Evolutionary conservation across 192 early-diverging fungal genomes (phyloP).

Genomic region (Oehlia diaphana): DNA sequence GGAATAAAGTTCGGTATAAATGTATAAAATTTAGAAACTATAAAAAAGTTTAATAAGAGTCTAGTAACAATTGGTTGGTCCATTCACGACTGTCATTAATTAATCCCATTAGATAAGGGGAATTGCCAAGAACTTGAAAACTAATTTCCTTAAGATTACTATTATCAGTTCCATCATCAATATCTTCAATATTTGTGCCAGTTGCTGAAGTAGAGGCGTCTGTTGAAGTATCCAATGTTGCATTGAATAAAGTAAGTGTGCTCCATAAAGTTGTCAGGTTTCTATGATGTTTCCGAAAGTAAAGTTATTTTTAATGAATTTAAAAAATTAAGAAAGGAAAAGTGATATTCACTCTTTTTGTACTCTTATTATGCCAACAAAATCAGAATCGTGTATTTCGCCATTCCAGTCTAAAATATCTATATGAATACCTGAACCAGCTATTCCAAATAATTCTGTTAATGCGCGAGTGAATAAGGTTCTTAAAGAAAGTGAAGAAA

Average conservation of each 20-base stretch:
- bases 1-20: no score
- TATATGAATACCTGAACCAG: conserved; percentile 15
- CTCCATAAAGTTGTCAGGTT: conserved; percentile 23
- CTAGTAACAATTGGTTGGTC: background rate
- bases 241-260: conserved; percentile 14
- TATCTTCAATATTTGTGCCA: background rate
- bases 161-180: background rate
- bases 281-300: background rate
- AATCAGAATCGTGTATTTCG: background rate
- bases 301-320: background rate
- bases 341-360: conserved; percentile 7
- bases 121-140: conserved; percentile 11
- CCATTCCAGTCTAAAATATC: conserved; percentile 23
- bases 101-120: conserved; percentile 20
- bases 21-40: background rate
- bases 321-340: background rate
- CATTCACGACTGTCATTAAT: conserved; percentile 7
- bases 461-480: conserved; percentile 15
- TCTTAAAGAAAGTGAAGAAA: background rate
- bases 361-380: conserved; percentile 4
- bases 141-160: background rate
- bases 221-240: background rate
- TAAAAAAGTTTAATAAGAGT: background rate
- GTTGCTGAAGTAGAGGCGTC: background rate
- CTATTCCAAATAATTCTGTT: background rate